Evolutionary conservation across 116 monocot species (phyloP).

Genomic region (Papilionanthe hybrid): DNA sequence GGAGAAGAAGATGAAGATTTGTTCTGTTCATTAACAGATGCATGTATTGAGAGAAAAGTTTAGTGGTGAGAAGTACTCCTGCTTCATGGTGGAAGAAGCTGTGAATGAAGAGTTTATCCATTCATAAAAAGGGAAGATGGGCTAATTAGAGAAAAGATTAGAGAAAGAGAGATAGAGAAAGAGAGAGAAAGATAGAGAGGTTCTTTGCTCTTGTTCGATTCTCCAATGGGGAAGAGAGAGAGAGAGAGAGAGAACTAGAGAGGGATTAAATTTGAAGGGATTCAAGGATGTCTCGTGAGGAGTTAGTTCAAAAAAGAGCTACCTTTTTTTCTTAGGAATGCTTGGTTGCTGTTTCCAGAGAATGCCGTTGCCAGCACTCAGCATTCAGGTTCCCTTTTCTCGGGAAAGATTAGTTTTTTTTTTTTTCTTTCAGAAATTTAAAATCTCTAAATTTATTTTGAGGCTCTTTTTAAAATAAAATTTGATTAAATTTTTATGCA

Average conservation of each 20-base stretch:
- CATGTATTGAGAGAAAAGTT: constrained; percentile 1
- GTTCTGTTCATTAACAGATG: not conserved
- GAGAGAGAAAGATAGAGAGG: not conserved
- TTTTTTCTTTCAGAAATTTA: too few species aligned
- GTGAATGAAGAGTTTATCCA: constrained; percentile 4
- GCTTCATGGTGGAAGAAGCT: not conserved
- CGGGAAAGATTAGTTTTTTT: too few species aligned
- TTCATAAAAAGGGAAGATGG: constrained; percentile 1
- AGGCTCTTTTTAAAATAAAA: too few species aligned
- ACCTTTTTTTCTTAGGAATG: constrained; percentile 4
- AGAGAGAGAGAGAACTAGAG: too few species aligned
- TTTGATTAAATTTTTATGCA: too few species aligned
- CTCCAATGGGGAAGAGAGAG: too few species aligned
- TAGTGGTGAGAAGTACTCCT: not conserved
- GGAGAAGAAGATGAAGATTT: not conserved
- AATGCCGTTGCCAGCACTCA: constrained; percentile 12
- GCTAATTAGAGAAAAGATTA: too few species aligned
- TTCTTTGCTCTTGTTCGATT: not conserved
- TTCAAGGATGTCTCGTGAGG: constrained; percentile 60
- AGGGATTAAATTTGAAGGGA: not conserved
- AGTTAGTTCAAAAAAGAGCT: constrained; percentile 34
- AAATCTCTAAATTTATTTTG: too few species aligned
- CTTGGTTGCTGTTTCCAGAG: constrained; percentile 1
- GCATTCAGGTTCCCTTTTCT: not conserved
- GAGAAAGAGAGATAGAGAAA: not conserved